Conservation (phyloP, 164 flowering plant genomes). For the Cinnamomum micranthum region DNA sequence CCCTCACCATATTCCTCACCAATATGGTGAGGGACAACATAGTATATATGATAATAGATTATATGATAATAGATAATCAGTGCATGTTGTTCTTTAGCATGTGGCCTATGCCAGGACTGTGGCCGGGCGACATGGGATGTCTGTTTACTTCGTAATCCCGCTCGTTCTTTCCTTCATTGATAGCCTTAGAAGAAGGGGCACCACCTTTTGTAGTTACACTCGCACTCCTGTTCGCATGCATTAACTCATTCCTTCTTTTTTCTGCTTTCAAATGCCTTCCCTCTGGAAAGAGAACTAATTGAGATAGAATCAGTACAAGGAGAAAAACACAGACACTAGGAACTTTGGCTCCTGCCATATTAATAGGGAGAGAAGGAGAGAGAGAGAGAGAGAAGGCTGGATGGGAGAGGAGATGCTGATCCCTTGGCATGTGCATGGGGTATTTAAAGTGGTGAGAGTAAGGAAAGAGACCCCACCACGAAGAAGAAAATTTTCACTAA, state of each 20-base stretch:
- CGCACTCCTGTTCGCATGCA: background rate
- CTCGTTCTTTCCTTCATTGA: background rate
- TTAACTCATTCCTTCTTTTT: background rate
- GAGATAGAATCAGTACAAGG: background rate
- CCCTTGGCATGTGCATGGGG: background rate
- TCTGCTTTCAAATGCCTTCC: background rate
- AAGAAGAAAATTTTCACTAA: background rate
- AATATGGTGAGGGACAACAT: too few species aligned
- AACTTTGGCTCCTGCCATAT: background rate
- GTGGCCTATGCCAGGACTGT: slow-evolving; percentile 1
- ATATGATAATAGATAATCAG: background rate
- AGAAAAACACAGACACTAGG: background rate
- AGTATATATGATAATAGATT: too few species aligned
- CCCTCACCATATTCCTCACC: too few species aligned
- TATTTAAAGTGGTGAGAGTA: background rate
- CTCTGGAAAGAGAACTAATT: background rate
- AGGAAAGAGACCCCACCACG: background rate
- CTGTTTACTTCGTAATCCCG: background rate
- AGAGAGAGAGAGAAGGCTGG: background rate
- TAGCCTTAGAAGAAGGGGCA: background rate
- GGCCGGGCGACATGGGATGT: background rate
- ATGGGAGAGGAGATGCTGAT: background rate
- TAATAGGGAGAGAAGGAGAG: background rate
- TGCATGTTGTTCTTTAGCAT: background rate
- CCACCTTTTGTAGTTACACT: background rate